phyloP scores from a whole-genome alignment of 139 green algal genomes.

The Tetradesmus obliquus region DNA sequence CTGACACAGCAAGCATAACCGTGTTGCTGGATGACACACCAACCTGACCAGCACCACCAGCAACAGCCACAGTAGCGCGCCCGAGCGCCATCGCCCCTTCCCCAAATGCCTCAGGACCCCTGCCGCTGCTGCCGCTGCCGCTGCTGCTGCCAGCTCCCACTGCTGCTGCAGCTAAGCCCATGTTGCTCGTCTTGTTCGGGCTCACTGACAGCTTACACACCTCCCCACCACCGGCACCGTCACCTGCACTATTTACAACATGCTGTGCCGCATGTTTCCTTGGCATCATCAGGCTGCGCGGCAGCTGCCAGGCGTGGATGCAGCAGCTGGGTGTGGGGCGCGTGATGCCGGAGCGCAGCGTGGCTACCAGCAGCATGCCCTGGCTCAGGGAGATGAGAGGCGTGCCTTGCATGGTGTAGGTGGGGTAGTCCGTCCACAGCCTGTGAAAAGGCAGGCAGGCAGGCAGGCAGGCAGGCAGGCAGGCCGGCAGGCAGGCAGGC shows the following conservation, averaged over 20 bases:
- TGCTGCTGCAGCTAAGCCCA: neutral
- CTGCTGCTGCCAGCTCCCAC: neutral
- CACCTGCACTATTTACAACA: neutral
- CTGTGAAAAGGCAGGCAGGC: slow-evolving; percentile 3
- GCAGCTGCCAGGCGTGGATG: slow-evolving; percentile 40
- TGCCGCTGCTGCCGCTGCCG: neutral
- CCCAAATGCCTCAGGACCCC: neutral
- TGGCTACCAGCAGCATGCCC: slow-evolving; percentile 33
- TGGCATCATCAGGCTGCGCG: neutral
- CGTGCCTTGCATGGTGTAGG: slow-evolving; percentile 12
- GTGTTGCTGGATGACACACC: slow-evolving; percentile 28
- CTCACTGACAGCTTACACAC: slow-evolving; percentile 24
- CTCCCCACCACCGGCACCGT: neutral
- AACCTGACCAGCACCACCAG: neutral
- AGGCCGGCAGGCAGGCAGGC: neutral
- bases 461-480: neutral
- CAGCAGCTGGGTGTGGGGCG: slow-evolving; percentile 11
- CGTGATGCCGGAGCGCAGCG: neutral
- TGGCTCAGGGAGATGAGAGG: slow-evolving; percentile 25
- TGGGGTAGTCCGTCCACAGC: slow-evolving; percentile 33
- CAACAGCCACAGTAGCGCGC: neutral
- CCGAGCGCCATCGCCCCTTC: slow-evolving; percentile 9
- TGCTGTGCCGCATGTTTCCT: neutral
- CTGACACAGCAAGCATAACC: slow-evolving; percentile 31
- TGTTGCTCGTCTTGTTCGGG: slow-evolving; percentile 1